phyloP scores from a whole-genome alignment of 345 rosid species.

The Euphorbia pulcherrima region DNA sequence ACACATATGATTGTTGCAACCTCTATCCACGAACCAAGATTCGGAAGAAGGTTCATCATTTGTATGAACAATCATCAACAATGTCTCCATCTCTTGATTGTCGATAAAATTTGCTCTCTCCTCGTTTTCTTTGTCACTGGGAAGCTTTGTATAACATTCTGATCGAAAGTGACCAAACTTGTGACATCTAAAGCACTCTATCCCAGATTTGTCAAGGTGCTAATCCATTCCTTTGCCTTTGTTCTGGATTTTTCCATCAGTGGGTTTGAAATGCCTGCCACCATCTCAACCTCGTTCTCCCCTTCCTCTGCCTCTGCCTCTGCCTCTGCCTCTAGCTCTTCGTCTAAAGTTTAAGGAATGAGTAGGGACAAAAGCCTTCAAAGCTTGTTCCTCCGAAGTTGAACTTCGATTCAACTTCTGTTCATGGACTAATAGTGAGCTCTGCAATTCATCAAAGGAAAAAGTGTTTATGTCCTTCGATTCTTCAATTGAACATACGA shows the following conservation, averaged over 20 bases:
- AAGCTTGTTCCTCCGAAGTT: not conserved
- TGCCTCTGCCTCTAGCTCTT: slow-evolving; percentile 4
- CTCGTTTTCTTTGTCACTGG: too few relatives aligned
- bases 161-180: too few relatives aligned
- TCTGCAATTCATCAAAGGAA: slow-evolving; percentile 16
- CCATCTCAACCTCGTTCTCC: slow-evolving; percentile 3
- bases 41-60: too few relatives aligned
- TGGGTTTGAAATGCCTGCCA: not conserved
- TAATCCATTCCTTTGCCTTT: too few relatives aligned
- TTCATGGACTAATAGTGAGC: slow-evolving; percentile 11
- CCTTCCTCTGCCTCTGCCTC: not conserved
- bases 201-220: too few relatives aligned
- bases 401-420: not conserved
- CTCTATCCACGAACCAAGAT: too few relatives aligned
- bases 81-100: too few relatives aligned
- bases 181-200: too few relatives aligned
- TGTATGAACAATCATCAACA: too few relatives aligned
- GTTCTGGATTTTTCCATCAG: too few relatives aligned
- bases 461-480: not conserved
- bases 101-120: too few relatives aligned
- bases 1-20: slow-evolving; percentile 1
- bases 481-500: not conserved
- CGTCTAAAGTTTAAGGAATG: not conserved
- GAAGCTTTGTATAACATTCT: too few relatives aligned
- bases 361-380: not conserved